Evolutionary conservation across 768 basidiomycete genomes (phyloP), one percentile per base, ranked within the genome.

Genomic region (Sarcodon sp.): DNA sequence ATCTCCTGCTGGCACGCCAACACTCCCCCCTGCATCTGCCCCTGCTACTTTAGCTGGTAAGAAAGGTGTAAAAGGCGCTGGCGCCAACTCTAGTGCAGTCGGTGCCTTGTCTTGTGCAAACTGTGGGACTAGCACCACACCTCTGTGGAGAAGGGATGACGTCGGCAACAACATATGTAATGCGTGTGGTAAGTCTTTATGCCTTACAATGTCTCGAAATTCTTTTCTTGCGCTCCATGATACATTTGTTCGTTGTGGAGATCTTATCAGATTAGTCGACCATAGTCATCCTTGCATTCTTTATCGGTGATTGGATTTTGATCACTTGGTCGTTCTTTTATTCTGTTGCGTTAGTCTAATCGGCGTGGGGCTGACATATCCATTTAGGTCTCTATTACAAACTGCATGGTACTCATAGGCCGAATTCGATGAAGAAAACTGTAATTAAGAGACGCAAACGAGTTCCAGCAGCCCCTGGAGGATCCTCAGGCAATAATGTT

Each of bases 371-470:
- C 21, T 27, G 21, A 27, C 21, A 27, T 27, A 27, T 27, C 21
- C 21, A 27, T 43, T 43, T 35, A 97, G 94, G 94, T 48, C 76
- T 99, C 7, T 99, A 98, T 69, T 96, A 90, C 75, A 98, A 99
- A 67, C 76, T 99, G 10, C 96, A 99, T 69, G 91, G 92, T 44
- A 89, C 88, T 2, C 92, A 97, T 58, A 80, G 96, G 35, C 96
- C 96, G 35, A 93, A 92, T 54, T 89, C 91, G 53, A 94, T 99
- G 92, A 98, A 96, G 68, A 97, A 98, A 72, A 87, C 89, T 4
- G 90, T 96, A 55, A 99, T 99, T 75, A 99, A 99, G 69, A 79
- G 96, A 33, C 75, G 96, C 54, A 98, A 98, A 67, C 83, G 96
- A 55, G 93, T 99, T 37, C 92, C 96, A 34, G 93, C 94, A 45